Evolutionary conservation across 2,329 filamentous ascomycete genomes (phyloP), one percentile per base, ranked within the genome.

Genomic region (Clonostachys chloroleuca): DNA sequence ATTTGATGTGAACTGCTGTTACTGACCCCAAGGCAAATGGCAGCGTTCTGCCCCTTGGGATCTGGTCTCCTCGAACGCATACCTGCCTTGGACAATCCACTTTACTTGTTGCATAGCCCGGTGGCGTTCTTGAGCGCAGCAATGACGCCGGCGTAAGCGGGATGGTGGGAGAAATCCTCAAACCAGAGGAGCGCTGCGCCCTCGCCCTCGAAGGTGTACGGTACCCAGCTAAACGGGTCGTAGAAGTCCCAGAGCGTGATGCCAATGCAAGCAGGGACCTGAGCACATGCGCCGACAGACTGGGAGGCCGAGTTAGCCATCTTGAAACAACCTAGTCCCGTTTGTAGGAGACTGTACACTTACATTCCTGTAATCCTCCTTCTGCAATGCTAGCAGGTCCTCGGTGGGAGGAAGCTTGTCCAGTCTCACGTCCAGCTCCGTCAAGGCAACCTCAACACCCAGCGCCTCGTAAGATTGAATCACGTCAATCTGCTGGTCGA

Each of bases 351-450:
- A 10, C 10, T 8, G 33, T 18, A n/a, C 36, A 43, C 51, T 48
- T 45, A 62, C 57, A 39, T 59, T 49, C 39, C 50, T 49, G 50
- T 65, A 66, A 36, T 53, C 58, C 16, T 55, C 50, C 42, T 52
- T 59, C 52, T 66, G 63, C 56, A 51, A 54, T 35, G 50, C 57
- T 17, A 65, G 48, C 47, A 53, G 59, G 7, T 54, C 56, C 47
- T 55, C 55, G 40, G 59, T 62, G 34, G 54, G 24, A 2, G 63
- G 63, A 8, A 59, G 46, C 14, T 37, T 43, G 12, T 18, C 12
- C 20, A 73, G 63, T 18, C 77, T 62, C 18, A 81, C 70, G 54
- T 81, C 78, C 17, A 81, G 61, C 60, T 81, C 78, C 3, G 78
- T 81, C 44, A 77, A 62, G 5, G 75, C 76, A 2, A 79, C 71